Conservation (phyloP, 2,329 filamentous ascomycete genomes). For the Colletotrichum higginsianum region DNA sequence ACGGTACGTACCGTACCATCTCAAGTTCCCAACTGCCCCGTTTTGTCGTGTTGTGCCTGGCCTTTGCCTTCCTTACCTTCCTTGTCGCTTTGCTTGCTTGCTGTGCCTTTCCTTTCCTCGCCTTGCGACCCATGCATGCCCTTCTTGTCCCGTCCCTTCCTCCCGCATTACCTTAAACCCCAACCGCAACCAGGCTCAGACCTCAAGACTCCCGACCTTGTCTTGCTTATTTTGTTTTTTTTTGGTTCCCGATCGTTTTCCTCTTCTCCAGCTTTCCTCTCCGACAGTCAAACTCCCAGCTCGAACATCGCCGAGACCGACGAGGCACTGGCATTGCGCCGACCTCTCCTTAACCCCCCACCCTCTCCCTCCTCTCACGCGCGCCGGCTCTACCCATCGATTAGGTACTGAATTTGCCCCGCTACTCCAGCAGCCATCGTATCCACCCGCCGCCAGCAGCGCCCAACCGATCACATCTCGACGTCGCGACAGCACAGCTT, state of each 20-base stretch:
- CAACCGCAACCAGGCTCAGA: constrained; percentile 17
- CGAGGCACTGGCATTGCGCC: constrained; percentile 37
- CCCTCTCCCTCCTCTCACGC: constrained; percentile 1
- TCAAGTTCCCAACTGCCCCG: constrained; percentile 6
- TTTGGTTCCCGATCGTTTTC: background rate
- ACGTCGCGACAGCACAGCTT: constrained; percentile 33
- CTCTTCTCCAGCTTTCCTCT: background rate
- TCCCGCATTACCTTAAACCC: constrained; percentile 41
- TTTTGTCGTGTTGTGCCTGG: constrained; percentile 24
- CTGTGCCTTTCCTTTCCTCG: constrained; percentile 30
- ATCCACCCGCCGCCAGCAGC: constrained; percentile 8
- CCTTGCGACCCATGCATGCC: constrained; percentile 34
- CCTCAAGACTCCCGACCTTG: background rate
- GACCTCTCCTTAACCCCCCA: constrained; percentile 16
- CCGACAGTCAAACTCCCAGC: background rate
- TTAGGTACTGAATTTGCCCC: constrained; percentile 28
- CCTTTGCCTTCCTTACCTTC: constrained; percentile 5
- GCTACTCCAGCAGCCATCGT: constrained; percentile 16
- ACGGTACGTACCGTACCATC: constrained; percentile 12
- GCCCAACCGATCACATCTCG: constrained; percentile 6
- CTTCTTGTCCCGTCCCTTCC: constrained; percentile 40
- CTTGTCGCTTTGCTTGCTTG: constrained; percentile 18
- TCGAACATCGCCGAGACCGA: background rate
- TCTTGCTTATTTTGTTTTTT: background rate
- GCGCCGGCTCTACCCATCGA: background rate